Percentiles rank a stretch among this genome's conserved stretches.
Evolutionary conservation across 129 eudicot genomes (phyloP).

Genomic region (Glebionis coronaria): DNA sequence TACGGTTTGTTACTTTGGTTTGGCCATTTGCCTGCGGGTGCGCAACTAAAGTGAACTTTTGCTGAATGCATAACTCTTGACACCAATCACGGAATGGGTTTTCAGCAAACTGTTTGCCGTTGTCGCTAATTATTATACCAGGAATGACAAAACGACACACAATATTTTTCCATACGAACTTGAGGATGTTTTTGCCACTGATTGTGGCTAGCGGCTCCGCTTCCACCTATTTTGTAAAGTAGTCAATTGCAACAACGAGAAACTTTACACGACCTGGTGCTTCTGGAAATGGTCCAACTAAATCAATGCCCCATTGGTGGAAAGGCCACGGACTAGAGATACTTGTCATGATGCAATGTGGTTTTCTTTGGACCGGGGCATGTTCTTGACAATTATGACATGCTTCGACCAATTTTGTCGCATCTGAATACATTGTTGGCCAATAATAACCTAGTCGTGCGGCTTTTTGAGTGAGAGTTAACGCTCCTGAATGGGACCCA

Average conservation of each 20-base stretch:
- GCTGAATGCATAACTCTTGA: neutral
- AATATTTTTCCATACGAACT: neutral
- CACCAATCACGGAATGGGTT: neutral
- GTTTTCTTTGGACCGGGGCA: neutral
- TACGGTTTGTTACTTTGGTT: neutral
- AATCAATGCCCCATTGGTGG: neutral
- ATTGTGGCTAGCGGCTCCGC: neutral
- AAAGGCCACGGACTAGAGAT: neutral
- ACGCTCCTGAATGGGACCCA: neutral
- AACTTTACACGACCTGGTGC: neutral
- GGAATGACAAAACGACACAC: neutral
- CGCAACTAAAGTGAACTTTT: neutral
- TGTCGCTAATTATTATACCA: neutral
- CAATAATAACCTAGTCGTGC: neutral
- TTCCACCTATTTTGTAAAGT: neutral
- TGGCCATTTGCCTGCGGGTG: neutral
- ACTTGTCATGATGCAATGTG: neutral
- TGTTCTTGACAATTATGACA: neutral
- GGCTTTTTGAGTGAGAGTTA: neutral
- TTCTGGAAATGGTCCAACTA: neutral
- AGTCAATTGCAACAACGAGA: neutral
- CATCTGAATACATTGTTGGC: neutral
- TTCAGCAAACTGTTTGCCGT: neutral
- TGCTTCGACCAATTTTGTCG: neutral
- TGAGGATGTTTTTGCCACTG: neutral